Conservation (phyloP, 164 flowering plant species). For the Santalum album region DNA sequence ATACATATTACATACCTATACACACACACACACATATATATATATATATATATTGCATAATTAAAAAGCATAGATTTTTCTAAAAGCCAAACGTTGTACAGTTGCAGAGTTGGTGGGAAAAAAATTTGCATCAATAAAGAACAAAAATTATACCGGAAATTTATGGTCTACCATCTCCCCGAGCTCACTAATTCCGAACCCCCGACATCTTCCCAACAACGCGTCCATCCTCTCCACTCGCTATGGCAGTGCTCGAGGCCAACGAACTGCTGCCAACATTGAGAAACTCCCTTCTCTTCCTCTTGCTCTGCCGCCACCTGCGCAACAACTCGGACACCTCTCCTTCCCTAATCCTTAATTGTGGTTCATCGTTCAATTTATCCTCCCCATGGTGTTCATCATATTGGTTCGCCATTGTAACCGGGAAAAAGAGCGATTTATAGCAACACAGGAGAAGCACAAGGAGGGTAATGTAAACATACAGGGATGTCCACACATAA, state of each 20-base stretch:
- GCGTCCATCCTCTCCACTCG: constrained; percentile 14
- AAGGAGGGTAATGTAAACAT: constrained; percentile 36
- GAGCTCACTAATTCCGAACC: constrained; percentile 32
- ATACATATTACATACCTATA: too few species aligned
- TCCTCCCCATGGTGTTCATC: background rate
- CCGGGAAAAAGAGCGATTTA: constrained; percentile 37
- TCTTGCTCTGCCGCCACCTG: constrained; percentile 38
- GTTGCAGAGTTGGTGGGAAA: too few species aligned
- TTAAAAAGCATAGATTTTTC: too few species aligned
- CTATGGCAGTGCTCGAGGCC: too few species aligned
- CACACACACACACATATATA: too few species aligned
- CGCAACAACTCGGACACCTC: constrained; percentile 31
- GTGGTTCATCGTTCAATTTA: background rate
- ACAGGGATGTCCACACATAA: constrained; percentile 60
- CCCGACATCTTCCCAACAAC: constrained; percentile 21
- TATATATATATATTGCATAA: too few species aligned
- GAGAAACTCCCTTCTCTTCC: constrained; percentile 37
- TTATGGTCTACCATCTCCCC: too few species aligned
- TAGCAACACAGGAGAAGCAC: constrained; percentile 29
- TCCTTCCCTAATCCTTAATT: constrained; percentile 6
- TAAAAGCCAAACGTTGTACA: too few species aligned
- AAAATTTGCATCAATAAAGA: too few species aligned
- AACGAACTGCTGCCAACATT: constrained; percentile 3
- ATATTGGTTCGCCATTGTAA: background rate
- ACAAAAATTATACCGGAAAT: too few species aligned